Base-by-base conservation (phyloP, 2,329 filamentous ascomycete genomes). In the Fusarium irregulare region DNA sequence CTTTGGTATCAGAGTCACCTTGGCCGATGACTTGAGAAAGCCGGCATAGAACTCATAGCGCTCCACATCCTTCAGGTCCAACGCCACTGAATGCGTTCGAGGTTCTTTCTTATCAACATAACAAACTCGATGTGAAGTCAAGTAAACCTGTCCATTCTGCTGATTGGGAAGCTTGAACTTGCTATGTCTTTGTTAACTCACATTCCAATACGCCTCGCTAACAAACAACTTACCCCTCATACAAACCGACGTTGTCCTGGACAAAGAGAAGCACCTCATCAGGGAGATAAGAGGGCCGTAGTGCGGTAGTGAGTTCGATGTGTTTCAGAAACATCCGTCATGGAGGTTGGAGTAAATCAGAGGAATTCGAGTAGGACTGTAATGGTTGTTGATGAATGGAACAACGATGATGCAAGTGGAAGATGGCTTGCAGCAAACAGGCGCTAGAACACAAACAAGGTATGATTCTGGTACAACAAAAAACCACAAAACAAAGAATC, bases 311-410 rank as follows among this genome's bases (percentile, higher is more conserved):
- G 77, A 99, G 89, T 83, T 99, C 95, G 80, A 98, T 88, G 76
- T 92, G 90, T 87, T 97, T 95, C 86, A 98, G 87, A 88, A 97
- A 97, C 95, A 98, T 98, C 86, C 92, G 93, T 92, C 84, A 88
- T 85, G 44, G 57, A 60, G 56, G 79, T 82, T 83, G 41, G 37
- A 47, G 44, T 32, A 32, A 44, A 60, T 40, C 40, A 59, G 53
- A 62, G 49, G 45, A 40, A 53, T 28, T 51, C 25, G 32, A 16
- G 49, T 27, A 49, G 16, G 56, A 37, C n/a, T 34, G 40, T 40
- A 46, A 45, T 58, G 54, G 37, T 23, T 27, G 20, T 32, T 44
- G 55, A 47, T 56, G 41, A 45, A 54, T 58, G 44, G 59, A 46
- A 57, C 60, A 71, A 44, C 23, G 49, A 71, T 71, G 68, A 71